Conservation (phyloP, 2,329 filamentous ascomycete species). For the Fusarium subtropicale region DNA sequence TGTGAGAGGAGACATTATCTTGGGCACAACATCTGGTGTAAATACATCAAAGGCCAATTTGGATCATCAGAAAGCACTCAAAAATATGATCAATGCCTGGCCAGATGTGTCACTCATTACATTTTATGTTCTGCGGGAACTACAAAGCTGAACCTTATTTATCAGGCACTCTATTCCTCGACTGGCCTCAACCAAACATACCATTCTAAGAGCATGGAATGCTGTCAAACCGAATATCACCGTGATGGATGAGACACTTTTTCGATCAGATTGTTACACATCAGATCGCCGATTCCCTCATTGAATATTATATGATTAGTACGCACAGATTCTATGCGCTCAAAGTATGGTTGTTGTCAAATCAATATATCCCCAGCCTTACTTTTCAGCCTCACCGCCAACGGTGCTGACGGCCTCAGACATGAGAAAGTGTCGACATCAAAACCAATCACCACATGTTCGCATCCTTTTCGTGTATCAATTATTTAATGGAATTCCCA, state of each 20-base stretch:
- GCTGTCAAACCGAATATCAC: neutral
- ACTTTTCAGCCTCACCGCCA: neutral
- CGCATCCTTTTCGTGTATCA: neutral
- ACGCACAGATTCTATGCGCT: neutral
- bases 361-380: neutral
- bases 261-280: neutral
- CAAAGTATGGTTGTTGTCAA: neutral
- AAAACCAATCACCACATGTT: neutral
- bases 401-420: neutral
- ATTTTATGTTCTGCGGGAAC: neutral
- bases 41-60: neutral
- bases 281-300: no score
- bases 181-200: neutral
- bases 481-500: slow-evolving; percentile 21
- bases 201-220: neutral
- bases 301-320: neutral
- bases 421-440: no score
- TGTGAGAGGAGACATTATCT: neutral
- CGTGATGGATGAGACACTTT: no score
- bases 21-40: neutral
- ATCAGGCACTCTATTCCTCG: neutral
- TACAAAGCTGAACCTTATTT: slow-evolving; percentile 1
- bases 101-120: neutral
- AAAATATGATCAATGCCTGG: no score
- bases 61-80: neutral